Percentiles rank a stretch among this genome's conserved stretches.
Evolutionary conservation across 805 yeast genomes (phyloP).

Genomic region (Yamadazyma phyllophila): DNA sequence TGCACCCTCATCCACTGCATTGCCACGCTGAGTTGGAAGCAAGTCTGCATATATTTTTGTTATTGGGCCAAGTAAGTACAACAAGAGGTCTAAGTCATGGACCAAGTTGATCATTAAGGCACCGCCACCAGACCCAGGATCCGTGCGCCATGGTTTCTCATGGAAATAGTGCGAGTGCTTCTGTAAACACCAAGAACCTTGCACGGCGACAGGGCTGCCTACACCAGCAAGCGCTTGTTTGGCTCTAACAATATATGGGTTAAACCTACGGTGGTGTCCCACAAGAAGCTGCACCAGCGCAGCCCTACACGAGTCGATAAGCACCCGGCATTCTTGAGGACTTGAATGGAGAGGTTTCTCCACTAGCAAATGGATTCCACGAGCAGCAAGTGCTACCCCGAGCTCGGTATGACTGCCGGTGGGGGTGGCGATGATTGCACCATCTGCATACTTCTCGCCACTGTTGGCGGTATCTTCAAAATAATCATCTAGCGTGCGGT

Average conservation of each 20-base stretch:
- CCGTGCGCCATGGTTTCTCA: constrained; percentile 33
- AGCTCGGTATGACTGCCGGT: constrained; percentile 36
- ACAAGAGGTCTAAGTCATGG: constrained; percentile 39
- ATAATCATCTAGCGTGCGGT: constrained; percentile 22
- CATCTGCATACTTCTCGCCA: constrained; percentile 26
- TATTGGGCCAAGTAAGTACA: constrained; percentile 38
- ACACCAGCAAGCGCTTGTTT: constrained; percentile 25
- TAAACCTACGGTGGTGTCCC: constrained; percentile 42
- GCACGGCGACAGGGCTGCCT: constrained; percentile 35
- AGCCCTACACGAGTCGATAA: constrained; percentile 22
- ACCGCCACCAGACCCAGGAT: constrained; percentile 32
- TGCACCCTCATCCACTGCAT: constrained; percentile 39
- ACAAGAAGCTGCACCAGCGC: constrained; percentile 29
- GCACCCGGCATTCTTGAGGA: constrained; percentile 29
- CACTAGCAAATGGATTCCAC: constrained; percentile 33
- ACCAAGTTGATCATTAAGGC: constrained; percentile 36
- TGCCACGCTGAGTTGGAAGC: constrained; percentile 28
- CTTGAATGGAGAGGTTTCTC: constrained; percentile 37
- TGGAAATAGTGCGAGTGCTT: constrained; percentile 35
- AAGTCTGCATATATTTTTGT: constrained; percentile 36
- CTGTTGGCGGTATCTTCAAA: constrained; percentile 20
- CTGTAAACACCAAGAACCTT: constrained; percentile 38
- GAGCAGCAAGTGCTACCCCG: constrained; percentile 28
- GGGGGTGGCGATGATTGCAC: constrained; percentile 41
- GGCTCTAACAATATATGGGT: constrained; percentile 36